These are phyloP conservation scores for Apiospora arundinis DNA, from an alignment of 2,329 filamentous ascomycete species.

Conservation along the genomic window DNA sequence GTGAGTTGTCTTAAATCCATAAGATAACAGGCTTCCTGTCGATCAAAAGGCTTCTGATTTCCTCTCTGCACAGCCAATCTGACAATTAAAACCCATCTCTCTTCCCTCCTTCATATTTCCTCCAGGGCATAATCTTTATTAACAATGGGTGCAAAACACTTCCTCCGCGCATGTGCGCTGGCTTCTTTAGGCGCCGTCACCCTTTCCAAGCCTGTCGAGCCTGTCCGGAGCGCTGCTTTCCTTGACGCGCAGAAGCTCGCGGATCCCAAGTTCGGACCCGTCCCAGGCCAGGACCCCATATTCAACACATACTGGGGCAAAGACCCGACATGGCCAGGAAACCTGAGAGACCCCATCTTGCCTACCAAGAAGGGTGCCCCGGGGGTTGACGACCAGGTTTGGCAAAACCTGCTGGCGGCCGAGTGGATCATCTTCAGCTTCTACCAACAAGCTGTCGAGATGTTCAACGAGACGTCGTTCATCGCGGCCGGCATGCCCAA, in stretches of 20 bases:
- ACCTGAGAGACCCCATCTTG: conserved; percentile 42
- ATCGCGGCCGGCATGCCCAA: conserved; percentile 40
- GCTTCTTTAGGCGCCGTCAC: conserved; percentile 39
- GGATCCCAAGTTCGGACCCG: conserved; percentile 39
- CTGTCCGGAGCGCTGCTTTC: not conserved
- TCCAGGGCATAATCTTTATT: not conserved
- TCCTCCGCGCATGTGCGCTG: conserved; percentile 65
- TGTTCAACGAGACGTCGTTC: conserved; percentile 45
- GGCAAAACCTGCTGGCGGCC: conserved; percentile 50
- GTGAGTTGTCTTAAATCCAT: not conserved
- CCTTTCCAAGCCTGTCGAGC: not conserved
- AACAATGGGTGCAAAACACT: conserved; percentile 44
- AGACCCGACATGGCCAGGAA: conserved; percentile 44
- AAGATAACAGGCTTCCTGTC: not conserved
- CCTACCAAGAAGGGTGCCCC: conserved; percentile 35
- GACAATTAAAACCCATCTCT: not conserved
- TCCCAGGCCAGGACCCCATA: conserved; percentile 39
- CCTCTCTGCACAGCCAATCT: not conserved
- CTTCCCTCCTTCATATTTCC: not conserved
- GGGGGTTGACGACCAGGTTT: conserved; percentile 48
- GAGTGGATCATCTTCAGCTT: conserved; percentile 54
- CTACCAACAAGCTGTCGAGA: conserved; percentile 49
- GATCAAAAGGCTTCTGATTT: not conserved
- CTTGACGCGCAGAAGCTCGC: conserved; percentile 31
- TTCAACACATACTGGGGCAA: conserved; percentile 43